These are phyloP conservation scores for Dictyostelium citrinum DNA, from an alignment of 78 protist genomes.

Conservation along the genomic window DNA sequence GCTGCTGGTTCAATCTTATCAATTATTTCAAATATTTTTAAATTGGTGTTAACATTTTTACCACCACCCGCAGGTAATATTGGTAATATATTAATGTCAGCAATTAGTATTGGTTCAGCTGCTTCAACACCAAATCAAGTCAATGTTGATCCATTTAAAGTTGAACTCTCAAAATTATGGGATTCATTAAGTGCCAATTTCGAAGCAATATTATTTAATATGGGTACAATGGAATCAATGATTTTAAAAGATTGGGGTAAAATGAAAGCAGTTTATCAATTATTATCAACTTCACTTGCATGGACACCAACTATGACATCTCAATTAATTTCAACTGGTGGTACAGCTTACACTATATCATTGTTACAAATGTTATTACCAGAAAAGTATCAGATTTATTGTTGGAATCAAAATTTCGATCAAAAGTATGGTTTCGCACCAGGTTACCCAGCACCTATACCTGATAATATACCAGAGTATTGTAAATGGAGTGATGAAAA, in stretches of 20 bases:
- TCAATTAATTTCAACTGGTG: neutral
- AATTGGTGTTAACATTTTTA: neutral
- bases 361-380: slow-evolving; percentile 3
- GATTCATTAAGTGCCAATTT: neutral
- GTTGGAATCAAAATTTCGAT: too few relatives aligned
- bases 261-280: neutral
- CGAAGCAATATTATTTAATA: neutral
- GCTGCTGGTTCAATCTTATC: neutral
- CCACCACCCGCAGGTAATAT: neutral
- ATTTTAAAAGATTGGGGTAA: slow-evolving; percentile 12
- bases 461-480: neutral
- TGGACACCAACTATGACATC: neutral
- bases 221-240: neutral
- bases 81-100: neutral
- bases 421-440: neutral
- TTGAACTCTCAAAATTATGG: neutral
- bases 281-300: neutral
- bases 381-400: neutral
- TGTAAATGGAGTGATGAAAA: neutral
- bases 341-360: neutral
- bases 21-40: neutral
- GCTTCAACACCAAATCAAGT: neutral
- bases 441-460: neutral
- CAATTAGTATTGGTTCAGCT: neutral
- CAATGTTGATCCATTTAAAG: neutral